A percentile compares a stretch with the other conserved stretches of the same genome.
phyloP scores from a whole-genome alignment of 768 basidiomycete genomes.

The Basidioascus undulatus region DNA sequence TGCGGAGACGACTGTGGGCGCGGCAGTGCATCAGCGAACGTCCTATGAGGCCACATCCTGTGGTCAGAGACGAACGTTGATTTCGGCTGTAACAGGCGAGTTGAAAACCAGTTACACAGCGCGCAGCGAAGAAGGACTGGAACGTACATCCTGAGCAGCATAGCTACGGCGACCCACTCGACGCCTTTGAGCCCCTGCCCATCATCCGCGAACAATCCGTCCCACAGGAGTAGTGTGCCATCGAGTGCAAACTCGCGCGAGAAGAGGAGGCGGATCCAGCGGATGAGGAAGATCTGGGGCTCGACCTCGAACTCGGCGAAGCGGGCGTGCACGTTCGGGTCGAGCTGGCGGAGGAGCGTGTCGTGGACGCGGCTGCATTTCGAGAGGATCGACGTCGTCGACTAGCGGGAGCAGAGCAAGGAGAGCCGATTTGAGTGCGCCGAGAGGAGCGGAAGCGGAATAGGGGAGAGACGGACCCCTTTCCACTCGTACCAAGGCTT shows the following conservation, averaged over 20 bases:
- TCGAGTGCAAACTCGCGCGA: constrained; percentile 68
- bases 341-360: constrained; percentile 42
- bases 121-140: too few species aligned
- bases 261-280: constrained; percentile 82
- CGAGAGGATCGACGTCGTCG: constrained; percentile 47
- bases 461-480: too few species aligned
- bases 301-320: constrained; percentile 66
- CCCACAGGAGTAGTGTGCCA: constrained; percentile 78
- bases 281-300: constrained; percentile 94
- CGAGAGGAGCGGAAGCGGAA: too few species aligned
- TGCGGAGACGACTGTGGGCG: constrained; percentile 36
- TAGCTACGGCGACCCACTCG: constrained; percentile 73
- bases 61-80: constrained; percentile 31
- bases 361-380: constrained; percentile 61
- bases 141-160: constrained; percentile 91
- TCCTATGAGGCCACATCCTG: constrained; percentile 2
- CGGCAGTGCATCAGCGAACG: neutral
- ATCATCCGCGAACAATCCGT: constrained; percentile 76
- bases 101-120: too few species aligned
- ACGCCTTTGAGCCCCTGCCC: constrained; percentile 46
- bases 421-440: too few species aligned
- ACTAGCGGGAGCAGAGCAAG: neutral
- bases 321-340: constrained; percentile 49
- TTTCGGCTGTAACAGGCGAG: too few species aligned
- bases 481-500: constrained; percentile 61